These are phyloP conservation scores for Trichoderma reesei DNA, from an alignment of 495 filamentous ascomycete genomes.

Conservation along the genomic window DNA sequence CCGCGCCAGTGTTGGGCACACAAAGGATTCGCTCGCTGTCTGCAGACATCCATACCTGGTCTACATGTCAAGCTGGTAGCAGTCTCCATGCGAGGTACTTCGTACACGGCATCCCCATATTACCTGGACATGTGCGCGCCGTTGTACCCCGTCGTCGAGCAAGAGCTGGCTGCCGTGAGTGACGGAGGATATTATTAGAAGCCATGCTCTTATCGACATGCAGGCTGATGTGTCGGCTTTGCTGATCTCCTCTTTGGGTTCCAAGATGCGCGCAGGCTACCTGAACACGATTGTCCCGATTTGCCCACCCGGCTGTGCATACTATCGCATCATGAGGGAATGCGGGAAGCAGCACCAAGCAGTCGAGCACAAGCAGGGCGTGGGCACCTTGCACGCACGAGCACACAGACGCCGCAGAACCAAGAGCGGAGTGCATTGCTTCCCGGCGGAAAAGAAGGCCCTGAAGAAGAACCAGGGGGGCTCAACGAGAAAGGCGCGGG, in stretches of 20 bases:
- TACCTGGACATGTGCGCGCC: too few relatives aligned
- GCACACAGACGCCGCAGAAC: neutral
- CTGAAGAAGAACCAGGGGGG: neutral
- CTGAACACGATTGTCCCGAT: neutral
- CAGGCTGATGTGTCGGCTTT: neutral
- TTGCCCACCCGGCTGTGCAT: neutral
- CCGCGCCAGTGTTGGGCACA: constrained; percentile 7
- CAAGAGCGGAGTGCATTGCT: neutral
- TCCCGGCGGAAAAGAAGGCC: neutral
- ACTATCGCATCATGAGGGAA: neutral
- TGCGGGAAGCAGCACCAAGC: too few relatives aligned
- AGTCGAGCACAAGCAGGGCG: too few relatives aligned
- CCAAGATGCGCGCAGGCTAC: neutral
- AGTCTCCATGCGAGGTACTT: too few relatives aligned
- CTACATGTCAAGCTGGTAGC: neutral
- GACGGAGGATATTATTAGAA: constrained; percentile 3
- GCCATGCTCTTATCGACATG: neutral
- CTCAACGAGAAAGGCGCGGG: neutral
- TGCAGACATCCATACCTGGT: neutral
- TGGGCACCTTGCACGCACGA: too few relatives aligned
- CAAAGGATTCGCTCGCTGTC: neutral
- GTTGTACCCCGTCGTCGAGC: neutral
- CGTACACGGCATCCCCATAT: too few relatives aligned
- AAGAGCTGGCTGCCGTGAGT: neutral
- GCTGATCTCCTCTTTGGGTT: neutral